These are phyloP conservation scores for Jasminum sambac DNA, from an alignment of 257 asterid genomes.

Conservation along the genomic window DNA sequence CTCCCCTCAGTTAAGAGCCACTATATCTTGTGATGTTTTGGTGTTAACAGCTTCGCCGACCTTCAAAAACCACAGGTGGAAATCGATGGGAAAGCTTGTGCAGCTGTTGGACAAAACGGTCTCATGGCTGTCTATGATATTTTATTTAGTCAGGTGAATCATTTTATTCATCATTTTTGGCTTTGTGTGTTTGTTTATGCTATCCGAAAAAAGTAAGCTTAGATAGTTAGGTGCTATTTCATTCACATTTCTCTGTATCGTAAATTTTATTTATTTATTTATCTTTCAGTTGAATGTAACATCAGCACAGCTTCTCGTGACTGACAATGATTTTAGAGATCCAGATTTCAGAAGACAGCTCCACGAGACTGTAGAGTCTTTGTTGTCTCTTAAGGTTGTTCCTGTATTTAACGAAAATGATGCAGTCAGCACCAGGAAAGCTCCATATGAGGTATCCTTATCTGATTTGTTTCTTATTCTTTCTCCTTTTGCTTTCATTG, in stretches of 20 bases:
- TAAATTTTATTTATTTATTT: background rate
- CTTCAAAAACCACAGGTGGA: constrained; percentile 97
- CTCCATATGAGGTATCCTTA: constrained; percentile 66
- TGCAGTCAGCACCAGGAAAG: constrained; percentile 82
- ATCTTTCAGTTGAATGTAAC: constrained; percentile 70
- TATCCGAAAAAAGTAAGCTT: background rate
- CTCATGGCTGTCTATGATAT: constrained; percentile 96
- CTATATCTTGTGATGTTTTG: constrained; percentile 2
- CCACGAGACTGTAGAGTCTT: constrained; percentile 59
- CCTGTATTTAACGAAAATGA: constrained; percentile 90
- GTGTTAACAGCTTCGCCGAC: constrained; percentile 77
- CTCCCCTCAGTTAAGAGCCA: background rate
- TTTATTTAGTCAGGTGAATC: constrained; percentile 89
- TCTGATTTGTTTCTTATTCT: constrained; percentile 18
- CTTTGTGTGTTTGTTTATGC: background rate
- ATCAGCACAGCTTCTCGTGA: constrained; percentile 80
- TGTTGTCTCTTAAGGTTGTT: constrained; percentile 61
- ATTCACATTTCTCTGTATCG: constrained; percentile 3
- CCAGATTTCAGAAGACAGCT: constrained; percentile 72
- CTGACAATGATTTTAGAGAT: constrained; percentile 76
- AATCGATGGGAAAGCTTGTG: constrained; percentile 98
- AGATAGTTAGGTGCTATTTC: constrained; percentile 15
- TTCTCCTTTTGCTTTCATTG: constrained; percentile 13
- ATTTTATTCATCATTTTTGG: background rate
- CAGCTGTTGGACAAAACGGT: constrained; percentile 98